A percentile compares a stretch with the other conserved stretches of the same genome.
These are phyloP conservation scores for Kurtzmaniella quercitrusa DNA, from an alignment of 1,139 yeast species.

Conservation along the genomic window DNA sequence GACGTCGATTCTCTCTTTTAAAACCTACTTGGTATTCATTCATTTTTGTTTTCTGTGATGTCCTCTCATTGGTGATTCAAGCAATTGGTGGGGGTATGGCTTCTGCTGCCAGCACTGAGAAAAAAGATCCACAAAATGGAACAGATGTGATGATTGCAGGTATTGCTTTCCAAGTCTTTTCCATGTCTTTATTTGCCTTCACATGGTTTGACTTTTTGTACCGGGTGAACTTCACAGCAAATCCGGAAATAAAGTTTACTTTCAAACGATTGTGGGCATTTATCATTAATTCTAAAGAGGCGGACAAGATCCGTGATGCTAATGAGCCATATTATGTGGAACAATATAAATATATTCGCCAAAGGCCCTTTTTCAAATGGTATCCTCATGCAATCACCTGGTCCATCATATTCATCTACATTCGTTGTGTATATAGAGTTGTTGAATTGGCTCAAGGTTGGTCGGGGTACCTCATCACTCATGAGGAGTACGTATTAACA, in stretches of 20 bases:
- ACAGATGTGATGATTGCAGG: conserved; percentile 37
- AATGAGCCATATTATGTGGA: conserved; percentile 19
- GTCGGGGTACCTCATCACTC: conserved; percentile 31
- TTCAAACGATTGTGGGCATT: conserved; percentile 10
- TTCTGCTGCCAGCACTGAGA: conserved; percentile 18
- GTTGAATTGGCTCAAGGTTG: conserved; percentile 31
- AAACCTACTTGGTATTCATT: conserved; percentile 34
- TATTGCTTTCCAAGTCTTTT: conserved; percentile 33
- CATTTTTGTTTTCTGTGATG: conserved; percentile 32
- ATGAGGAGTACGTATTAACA: conserved; percentile 24
- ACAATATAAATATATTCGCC: conserved; percentile 14
- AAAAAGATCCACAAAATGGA: conserved; percentile 19
- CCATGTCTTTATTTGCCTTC: conserved; percentile 30
- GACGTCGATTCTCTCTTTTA: conserved; percentile 19
- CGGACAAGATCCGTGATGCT: conserved; percentile 12
- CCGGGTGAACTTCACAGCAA: conserved; percentile 20
- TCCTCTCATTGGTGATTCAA: conserved; percentile 29
- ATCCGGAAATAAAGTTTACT: conserved; percentile 13
- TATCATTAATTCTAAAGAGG: conserved; percentile 19
- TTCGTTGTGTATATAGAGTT: conserved; percentile 30
- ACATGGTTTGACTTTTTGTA: conserved; percentile 25
- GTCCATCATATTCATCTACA: conserved; percentile 22
- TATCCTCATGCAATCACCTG: conserved; percentile 21
- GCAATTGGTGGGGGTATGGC: conserved; percentile 39
- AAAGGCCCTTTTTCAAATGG: conserved; percentile 17